Evolutionary conservation across 345 rosid genomes (phyloP).

Genomic region (Pugionium dolabratum): DNA sequence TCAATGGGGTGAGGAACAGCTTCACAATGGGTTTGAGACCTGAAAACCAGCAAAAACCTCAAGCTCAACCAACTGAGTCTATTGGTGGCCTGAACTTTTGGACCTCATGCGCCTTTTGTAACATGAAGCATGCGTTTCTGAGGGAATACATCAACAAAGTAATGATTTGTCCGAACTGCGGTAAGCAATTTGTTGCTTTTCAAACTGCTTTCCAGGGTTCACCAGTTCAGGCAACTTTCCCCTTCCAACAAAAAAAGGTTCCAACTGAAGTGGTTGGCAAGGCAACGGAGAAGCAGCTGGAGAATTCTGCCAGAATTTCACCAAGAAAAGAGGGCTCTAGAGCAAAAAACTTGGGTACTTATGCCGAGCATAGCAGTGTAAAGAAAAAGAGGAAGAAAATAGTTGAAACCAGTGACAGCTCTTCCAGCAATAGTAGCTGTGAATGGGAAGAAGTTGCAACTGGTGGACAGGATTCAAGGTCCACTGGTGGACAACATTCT

Average conservation of each 20-base stretch:
- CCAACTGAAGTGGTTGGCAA: conserved; percentile 47
- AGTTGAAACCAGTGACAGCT: conserved; percentile 60
- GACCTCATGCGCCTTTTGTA: conserved; percentile 76
- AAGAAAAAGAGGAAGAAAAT: conserved; percentile 53
- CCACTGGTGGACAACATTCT: not conserved
- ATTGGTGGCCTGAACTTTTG: conserved; percentile 53
- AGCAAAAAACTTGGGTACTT: conserved; percentile 28
- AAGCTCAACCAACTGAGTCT: conserved; percentile 43
- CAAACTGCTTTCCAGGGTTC: conserved; percentile 43
- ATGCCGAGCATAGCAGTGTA: conserved; percentile 44
- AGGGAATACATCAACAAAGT: conserved; percentile 40
- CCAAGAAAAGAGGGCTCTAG: conserved; percentile 36
- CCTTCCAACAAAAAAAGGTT: conserved; percentile 43
- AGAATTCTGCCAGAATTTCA: conserved; percentile 37
- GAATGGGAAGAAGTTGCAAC: conserved; percentile 48
- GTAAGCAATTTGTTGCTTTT: conserved; percentile 53
- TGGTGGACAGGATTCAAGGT: conserved; percentile 38
- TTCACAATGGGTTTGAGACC: conserved; percentile 37
- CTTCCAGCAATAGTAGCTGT: conserved; percentile 45
- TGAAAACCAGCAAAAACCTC: conserved; percentile 43
- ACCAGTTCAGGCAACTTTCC: conserved; percentile 40
- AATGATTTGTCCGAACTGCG: conserved; percentile 56
- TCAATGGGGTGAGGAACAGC: conserved; percentile 31
- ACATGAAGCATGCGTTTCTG: conserved; percentile 48
- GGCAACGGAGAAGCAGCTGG: conserved; percentile 38